Evolutionary conservation across 495 filamentous ascomycete genomes (phyloP).

Genomic region (Trichoderma gamsii): DNA sequence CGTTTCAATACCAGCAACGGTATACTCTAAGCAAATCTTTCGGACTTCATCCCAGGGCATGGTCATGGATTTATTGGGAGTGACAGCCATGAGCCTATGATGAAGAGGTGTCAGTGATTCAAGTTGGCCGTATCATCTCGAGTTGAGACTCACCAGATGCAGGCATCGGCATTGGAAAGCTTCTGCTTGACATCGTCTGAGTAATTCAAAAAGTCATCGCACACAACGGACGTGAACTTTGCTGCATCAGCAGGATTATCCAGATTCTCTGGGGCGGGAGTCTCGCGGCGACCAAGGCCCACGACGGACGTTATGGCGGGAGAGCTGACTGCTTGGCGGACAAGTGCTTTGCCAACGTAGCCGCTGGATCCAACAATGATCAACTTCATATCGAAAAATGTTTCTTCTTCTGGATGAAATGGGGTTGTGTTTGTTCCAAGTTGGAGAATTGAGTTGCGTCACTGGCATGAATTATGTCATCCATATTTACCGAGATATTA

Average conservation of each 20-base stretch:
- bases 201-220: conserved; percentile 40
- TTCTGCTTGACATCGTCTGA: conserved; percentile 34
- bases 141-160: conserved; percentile 41
- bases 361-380: conserved; percentile 47
- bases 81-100: conserved; percentile 39
- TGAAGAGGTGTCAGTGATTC: background rate
- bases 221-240: conserved; percentile 38
- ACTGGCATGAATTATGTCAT: background rate
- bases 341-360: conserved; percentile 43
- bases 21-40: conserved; percentile 40
- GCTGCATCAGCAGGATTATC: conserved; percentile 21
- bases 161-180: conserved; percentile 43
- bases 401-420: background rate
- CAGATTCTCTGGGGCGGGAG: conserved; percentile 15
- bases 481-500: no score
- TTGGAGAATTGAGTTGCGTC: background rate
- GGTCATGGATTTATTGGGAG: conserved; percentile 29
- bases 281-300: conserved; percentile 32
- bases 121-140: background rate
- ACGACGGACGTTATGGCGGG: conserved; percentile 38
- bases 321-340: conserved; percentile 37
- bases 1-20: conserved; percentile 34
- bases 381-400: conserved; percentile 40
- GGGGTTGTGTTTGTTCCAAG: background rate
- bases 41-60: conserved; percentile 33